Evolutionary conservation across 2,329 filamentous ascomycete genomes (phyloP).

Genomic region (Penicillium thymicola): DNA sequence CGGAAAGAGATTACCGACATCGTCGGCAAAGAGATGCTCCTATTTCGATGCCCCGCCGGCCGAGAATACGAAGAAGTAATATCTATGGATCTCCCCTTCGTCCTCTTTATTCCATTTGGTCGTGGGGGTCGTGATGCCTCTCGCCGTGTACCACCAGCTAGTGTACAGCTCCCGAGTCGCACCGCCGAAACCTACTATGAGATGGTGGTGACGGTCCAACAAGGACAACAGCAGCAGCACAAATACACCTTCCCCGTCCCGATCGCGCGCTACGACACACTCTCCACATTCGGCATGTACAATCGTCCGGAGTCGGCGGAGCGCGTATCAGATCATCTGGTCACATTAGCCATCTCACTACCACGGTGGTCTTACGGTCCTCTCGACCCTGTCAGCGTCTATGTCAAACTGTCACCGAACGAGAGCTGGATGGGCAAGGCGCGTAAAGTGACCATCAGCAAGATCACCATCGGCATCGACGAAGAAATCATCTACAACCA

Average conservation of each 20-base stretch:
- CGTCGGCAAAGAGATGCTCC: conserved; percentile 90
- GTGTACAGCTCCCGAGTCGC: conserved; percentile 81
- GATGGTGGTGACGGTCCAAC: conserved; percentile 91
- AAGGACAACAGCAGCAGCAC: conserved; percentile 80
- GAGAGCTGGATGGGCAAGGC: conserved; percentile 88
- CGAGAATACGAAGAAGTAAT: conserved; percentile 85
- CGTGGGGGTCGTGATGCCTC: conserved; percentile 87
- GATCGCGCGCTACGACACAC: conserved; percentile 87
- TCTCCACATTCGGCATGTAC: conserved; percentile 99
- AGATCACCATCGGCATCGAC: conserved; percentile 89
- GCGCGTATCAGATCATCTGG: conserved; percentile 80
- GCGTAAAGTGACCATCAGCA: conserved; percentile 85
- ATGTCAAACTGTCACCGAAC: conserved; percentile 90
- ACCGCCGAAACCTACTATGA: conserved; percentile 98
- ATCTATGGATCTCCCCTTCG: conserved; percentile 94
- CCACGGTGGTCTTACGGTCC: conserved; percentile 97
- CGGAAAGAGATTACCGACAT: conserved; percentile 88
- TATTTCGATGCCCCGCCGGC: conserved; percentile 81
- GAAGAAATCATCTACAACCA: conserved; percentile 99
- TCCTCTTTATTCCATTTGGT: conserved; percentile 94
- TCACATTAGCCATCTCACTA: conserved; percentile 86
- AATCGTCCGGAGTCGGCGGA: conserved; percentile 90
- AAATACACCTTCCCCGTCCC: conserved; percentile 91
- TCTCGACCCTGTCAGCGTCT: conserved; percentile 89
- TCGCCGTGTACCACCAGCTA: conserved; percentile 85